These are phyloP conservation scores for Neurospora sp. DNA, from an alignment of 2,329 filamentous ascomycete species.

Conservation along the genomic window DNA sequence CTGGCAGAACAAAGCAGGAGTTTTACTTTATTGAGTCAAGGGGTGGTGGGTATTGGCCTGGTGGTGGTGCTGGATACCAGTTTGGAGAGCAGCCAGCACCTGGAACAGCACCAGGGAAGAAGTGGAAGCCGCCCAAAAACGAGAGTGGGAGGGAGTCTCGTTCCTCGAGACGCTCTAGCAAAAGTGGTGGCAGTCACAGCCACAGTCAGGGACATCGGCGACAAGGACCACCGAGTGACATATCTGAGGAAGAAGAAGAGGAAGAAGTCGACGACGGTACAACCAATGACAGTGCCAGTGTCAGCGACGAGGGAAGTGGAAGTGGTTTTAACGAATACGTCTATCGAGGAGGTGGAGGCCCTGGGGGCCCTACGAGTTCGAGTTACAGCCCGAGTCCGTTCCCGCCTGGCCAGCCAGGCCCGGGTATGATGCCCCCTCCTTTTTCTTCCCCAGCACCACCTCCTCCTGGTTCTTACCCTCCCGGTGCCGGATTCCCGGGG, in stretches of 20 bases:
- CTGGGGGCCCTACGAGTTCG: background rate
- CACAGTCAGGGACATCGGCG: conserved; percentile 2
- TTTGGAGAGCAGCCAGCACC: no score
- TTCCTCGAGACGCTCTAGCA: conserved; percentile 1
- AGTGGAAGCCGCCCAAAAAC: conserved; percentile 4
- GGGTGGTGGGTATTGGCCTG: conserved; percentile 3
- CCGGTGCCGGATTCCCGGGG: background rate
- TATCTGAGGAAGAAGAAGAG: conserved; percentile 11
- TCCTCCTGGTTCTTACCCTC: background rate
- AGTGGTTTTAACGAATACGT: background rate
- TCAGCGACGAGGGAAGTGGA: conserved; percentile 2
- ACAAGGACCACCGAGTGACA: conserved; percentile 5
- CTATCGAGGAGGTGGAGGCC: background rate
- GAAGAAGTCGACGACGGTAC: conserved; percentile 3
- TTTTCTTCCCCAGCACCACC: background rate
- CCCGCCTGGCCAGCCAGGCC: background rate
- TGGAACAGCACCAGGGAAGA: background rate
- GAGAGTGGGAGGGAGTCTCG: conserved; percentile 6
- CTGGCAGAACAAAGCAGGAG: background rate
- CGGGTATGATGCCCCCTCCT: background rate
- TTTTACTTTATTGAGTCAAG: conserved; percentile 12
- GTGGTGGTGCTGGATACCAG: background rate
- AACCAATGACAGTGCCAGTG: conserved; percentile 5
- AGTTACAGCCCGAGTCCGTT: background rate
- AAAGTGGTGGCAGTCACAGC: background rate